A percentile compares a stretch with the other conserved stretches of the same genome.
Evolutionary conservation across 805 yeast genomes (phyloP).

Genomic region (Cyberlindnera subsufficiens): DNA sequence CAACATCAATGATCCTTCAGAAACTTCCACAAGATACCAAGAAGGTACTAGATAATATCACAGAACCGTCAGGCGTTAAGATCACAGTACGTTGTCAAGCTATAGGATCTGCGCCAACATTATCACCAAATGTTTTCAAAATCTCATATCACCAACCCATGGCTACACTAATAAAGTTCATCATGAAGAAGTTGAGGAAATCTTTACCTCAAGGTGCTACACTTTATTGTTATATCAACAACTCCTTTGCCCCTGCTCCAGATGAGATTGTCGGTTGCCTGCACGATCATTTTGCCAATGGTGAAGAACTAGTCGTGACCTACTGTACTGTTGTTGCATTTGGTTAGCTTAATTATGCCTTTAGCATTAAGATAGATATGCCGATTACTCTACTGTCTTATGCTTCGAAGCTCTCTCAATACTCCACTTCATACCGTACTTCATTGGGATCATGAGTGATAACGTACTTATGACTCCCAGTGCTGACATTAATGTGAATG

Average conservation of each 20-base stretch:
- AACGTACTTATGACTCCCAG: conserved; percentile 28
- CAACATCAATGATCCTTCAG: conserved; percentile 19
- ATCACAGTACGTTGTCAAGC: conserved; percentile 51
- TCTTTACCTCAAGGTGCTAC: conserved; percentile 10
- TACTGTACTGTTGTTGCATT: conserved; percentile 43
- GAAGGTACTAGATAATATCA: conserved; percentile 9
- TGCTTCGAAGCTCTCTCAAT: conserved; percentile 15
- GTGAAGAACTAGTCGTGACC: conserved; percentile 36
- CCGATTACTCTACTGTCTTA: not conserved
- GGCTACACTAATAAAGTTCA: conserved; percentile 39
- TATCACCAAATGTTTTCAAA: conserved; percentile 45
- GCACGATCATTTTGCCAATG: conserved; percentile 29
- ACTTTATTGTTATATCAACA: conserved; percentile 38
- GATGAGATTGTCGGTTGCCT: conserved; percentile 37
- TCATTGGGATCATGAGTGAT: conserved; percentile 24
- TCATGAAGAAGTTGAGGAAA: conserved; percentile 33
- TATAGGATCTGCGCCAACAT: conserved; percentile 49
- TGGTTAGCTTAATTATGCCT: conserved; percentile 24
- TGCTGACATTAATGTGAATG: conserved; percentile 66
- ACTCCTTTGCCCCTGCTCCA: conserved; percentile 40
- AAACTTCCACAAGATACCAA: conserved; percentile 17
- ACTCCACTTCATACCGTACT: conserved; percentile 26
- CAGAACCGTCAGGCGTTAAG: conserved; percentile 9
- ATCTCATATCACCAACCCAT: conserved; percentile 43
- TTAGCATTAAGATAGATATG: not conserved